Conservation (phyloP, 1,139 yeast genomes). For the Candida neerlandica region DNA sequence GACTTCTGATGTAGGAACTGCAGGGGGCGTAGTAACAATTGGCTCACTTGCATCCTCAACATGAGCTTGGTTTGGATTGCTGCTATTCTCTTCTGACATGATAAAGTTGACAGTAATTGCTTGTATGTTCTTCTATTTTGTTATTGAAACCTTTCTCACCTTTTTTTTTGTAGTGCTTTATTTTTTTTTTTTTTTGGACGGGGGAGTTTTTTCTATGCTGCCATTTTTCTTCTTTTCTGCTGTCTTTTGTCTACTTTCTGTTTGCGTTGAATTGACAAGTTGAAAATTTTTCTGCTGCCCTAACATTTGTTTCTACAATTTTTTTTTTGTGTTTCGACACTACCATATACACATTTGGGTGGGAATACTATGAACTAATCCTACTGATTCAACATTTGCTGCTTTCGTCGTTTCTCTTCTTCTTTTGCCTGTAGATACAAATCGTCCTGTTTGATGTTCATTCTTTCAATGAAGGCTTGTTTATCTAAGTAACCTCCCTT, state of each 20-base stretch:
- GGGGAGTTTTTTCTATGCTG: background rate
- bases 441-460: conserved; percentile 66
- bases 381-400: background rate
- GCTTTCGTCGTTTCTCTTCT: conserved; percentile 27
- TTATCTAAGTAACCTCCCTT: conserved; percentile 85
- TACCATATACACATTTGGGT: background rate
- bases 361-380: no score
- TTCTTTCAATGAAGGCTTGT: conserved; percentile 84
- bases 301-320: background rate
- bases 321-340: background rate
- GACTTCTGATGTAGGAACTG: background rate
- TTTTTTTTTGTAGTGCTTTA: background rate
- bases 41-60: background rate
- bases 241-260: background rate
- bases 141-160: background rate
- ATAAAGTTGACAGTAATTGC: background rate
- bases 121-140: background rate
- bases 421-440: conserved; percentile 62
- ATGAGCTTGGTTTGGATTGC: conserved; percentile 1
- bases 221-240: background rate
- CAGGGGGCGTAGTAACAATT: conserved; percentile 5
- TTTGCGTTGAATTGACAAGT: background rate
- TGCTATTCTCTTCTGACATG: conserved; percentile 6
- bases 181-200: background rate
- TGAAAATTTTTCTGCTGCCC: background rate